These are phyloP conservation scores for Gastrodia elata DNA, from an alignment of 106 monocot genomes.

Conservation along the genomic window DNA sequence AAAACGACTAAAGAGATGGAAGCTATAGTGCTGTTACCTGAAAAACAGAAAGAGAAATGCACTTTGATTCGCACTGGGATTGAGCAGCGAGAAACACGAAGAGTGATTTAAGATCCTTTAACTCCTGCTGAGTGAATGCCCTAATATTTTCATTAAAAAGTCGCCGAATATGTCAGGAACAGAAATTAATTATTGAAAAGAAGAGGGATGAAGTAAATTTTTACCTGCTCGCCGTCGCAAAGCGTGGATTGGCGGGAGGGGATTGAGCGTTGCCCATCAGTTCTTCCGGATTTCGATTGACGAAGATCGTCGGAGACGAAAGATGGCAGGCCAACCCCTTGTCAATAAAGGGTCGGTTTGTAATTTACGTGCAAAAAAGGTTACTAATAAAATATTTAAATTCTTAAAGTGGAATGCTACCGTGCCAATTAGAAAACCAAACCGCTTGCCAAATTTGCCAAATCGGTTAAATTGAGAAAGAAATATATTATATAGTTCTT, in stretches of 20 bases:
- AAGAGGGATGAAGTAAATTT: neutral
- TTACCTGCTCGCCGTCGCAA: slow-evolving; percentile 48
- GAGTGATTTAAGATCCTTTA: slow-evolving; percentile 55
- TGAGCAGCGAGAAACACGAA: slow-evolving; percentile 65
- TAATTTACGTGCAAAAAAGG: too few relatives aligned
- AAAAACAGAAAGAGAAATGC: slow-evolving; percentile 58
- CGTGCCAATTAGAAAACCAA: too few relatives aligned
- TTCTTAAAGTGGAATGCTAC: too few relatives aligned
- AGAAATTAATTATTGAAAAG: neutral
- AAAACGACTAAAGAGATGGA: neutral
- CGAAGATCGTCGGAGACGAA: neutral
- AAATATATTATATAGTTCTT: too few relatives aligned
- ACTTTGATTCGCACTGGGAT: slow-evolving; percentile 47
- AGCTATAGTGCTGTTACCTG: slow-evolving; percentile 34
- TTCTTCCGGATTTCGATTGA: neutral
- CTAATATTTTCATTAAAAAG: slow-evolving; percentile 15
- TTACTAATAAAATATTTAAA: too few relatives aligned
- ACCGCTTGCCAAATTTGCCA: too few relatives aligned
- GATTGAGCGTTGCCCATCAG: slow-evolving; percentile 72
- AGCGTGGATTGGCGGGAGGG: slow-evolving; percentile 36
- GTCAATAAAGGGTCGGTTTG: too few relatives aligned
- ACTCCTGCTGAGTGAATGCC: slow-evolving; percentile 69
- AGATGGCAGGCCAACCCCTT: too few relatives aligned
- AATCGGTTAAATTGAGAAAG: too few relatives aligned
- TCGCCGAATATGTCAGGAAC: neutral